A percentile compares a stretch with the other conserved stretches of the same genome.
phyloP scores from a whole-genome alignment of 2,329 filamentous ascomycete genomes.

The Lecanosticta acicola region DNA sequence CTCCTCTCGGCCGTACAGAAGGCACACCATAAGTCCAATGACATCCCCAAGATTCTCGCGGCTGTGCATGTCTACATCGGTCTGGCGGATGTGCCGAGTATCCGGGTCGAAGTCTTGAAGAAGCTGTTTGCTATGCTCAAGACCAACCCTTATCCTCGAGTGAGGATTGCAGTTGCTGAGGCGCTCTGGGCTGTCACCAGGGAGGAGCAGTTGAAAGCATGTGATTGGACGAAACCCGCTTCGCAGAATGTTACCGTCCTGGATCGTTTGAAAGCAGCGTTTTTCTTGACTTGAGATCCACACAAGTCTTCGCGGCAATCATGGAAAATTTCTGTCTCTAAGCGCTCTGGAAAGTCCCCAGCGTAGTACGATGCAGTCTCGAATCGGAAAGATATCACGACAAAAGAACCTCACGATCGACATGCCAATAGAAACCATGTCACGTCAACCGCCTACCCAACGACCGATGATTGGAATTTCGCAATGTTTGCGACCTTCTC shows the following conservation, averaged over 20 bases:
- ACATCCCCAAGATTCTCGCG: constrained; percentile 73
- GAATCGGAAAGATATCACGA: too few species aligned
- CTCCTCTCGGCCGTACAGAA: constrained; percentile 70
- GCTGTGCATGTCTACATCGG: constrained; percentile 74
- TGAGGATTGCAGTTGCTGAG: constrained; percentile 47
- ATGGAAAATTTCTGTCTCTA: too few species aligned
- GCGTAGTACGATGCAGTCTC: too few species aligned
- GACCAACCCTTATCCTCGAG: constrained; percentile 71
- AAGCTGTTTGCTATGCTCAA: constrained; percentile 68
- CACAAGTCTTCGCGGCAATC: too few species aligned
- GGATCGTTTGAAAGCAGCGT: constrained; percentile 6
- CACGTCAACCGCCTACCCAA: too few species aligned
- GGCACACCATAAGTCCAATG: constrained; percentile 75
- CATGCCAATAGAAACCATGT: too few species aligned
- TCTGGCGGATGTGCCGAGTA: constrained; percentile 51
- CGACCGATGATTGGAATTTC: too few species aligned
- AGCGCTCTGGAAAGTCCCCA: too few species aligned
- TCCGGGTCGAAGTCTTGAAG: constrained; percentile 54
- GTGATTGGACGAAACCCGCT: constrained; percentile 22
- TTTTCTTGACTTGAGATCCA: too few species aligned
- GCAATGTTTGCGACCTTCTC: too few species aligned
- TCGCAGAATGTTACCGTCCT: constrained; percentile 10
- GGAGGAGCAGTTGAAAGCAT: constrained; percentile 25
- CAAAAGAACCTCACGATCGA: too few species aligned
- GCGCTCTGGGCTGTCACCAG: constrained; percentile 36